Evolutionary conservation across 208 protist genomes (phyloP).

Genomic region (Acanthamoeba castellanii): DNA sequence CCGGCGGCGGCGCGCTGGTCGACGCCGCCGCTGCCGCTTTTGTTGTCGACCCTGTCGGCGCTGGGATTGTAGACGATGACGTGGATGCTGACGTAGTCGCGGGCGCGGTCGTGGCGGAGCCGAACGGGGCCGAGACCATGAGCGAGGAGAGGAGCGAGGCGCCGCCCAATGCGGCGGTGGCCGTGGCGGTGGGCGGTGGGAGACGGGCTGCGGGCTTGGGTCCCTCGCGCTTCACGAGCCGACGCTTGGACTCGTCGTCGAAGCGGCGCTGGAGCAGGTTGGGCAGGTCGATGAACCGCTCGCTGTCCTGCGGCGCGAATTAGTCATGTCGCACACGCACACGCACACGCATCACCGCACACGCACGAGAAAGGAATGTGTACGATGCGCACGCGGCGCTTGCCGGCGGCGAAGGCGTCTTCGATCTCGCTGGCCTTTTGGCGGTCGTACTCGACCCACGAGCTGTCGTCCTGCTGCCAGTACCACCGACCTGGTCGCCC

Average conservation of each 20-base stretch:
- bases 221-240: conserved; percentile 33
- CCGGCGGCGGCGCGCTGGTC: not conserved
- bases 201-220: not conserved
- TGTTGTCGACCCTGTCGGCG: not conserved
- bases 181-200: not conserved
- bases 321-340: no score
- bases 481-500: not conserved
- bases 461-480: conserved; percentile 13
- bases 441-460: conserved; percentile 28
- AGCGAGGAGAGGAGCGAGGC: not conserved
- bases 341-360: not conserved
- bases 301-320: not conserved
- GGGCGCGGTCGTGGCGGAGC: not conserved
- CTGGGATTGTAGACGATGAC: not conserved
- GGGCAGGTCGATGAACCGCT: conserved; percentile 39
- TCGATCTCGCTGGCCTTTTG: not conserved
- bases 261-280: conserved; percentile 42
- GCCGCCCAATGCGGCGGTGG: not conserved
- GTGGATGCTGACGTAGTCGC: not conserved
- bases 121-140: not conserved
- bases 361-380: not conserved
- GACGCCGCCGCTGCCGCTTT: not conserved
- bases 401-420: not conserved
- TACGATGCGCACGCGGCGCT: conserved; percentile 9
- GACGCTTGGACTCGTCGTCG: conserved; percentile 34